Evolutionary conservation across 805 yeast species (phyloP), one percentile per base, ranked within the genome.

Genomic region (Candida qinlingensis): DNA sequence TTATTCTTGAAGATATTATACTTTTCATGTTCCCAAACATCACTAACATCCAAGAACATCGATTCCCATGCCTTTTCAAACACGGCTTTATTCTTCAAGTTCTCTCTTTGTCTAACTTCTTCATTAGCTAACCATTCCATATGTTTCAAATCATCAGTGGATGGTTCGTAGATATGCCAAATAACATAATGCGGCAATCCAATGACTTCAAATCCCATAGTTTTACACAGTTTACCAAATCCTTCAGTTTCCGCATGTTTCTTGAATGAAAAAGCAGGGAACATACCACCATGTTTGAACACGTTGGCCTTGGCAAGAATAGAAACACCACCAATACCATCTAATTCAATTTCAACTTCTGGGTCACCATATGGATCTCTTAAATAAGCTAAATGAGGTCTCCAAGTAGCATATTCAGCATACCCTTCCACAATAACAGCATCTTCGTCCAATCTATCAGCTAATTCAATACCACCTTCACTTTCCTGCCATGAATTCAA

Each of bases 191-290:
- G 97, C 10, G 97, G 96, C 58, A 92, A 74, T 0, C 98, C 98
- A 52, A 84, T 76, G 27, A 92, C 97, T 27, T 83, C 74, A 64
- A 78, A 87, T 5, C 92, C 91, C 96, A 92, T 88, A 53, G 84
- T 73, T 56, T 87, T 83, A 57, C 88, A 80, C 74, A 92, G 75
- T 63, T 87, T 90, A 41, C 96, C 99, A 67, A 94, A 92, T 0
- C 96, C 98, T 68, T 94, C 98, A 2, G 98, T 92, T 65, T 92
- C 99, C 4, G 98, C 99, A 65, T 94, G 98, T 59, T 88, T 89
- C 67, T 88, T 87, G 68, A 89, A 92, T 36, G 97, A 87, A 64
- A 92, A 92, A 1, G 97, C 98, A 8, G 99, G 98, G 76, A 91
- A 92, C 69, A 89, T 95, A 3, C 95, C 83, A 10, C 99, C 99